Conservation (phyloP, 2,329 filamentous ascomycete species). For the Penicillium sp. region DNA sequence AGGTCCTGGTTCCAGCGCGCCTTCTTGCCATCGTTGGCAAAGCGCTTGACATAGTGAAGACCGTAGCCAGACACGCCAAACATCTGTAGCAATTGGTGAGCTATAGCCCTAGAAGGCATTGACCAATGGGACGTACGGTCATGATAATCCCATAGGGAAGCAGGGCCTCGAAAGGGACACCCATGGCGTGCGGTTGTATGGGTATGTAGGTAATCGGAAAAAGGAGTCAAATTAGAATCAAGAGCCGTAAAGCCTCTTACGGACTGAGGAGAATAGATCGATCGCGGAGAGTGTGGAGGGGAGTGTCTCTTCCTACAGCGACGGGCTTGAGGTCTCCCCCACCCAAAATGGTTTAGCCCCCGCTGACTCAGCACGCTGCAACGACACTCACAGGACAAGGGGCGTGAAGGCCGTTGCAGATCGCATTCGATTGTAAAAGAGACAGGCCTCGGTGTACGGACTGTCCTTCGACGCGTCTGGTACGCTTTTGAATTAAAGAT, state of each 20-base stretch:
- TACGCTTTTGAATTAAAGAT: slow-evolving; percentile 17
- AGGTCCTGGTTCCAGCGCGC: slow-evolving; percentile 59
- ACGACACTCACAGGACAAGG: slow-evolving; percentile 40
- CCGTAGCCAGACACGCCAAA: slow-evolving; percentile 61
- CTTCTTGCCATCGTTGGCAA: slow-evolving; percentile 64
- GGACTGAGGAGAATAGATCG: slow-evolving; percentile 6
- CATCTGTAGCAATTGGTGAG: slow-evolving; percentile 49
- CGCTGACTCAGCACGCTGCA: slow-evolving; percentile 39
- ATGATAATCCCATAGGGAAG: slow-evolving; percentile 65
- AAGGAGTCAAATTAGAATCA: background rate
- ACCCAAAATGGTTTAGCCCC: slow-evolving; percentile 35
- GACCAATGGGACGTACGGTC: slow-evolving; percentile 49
- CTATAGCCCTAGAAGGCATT: slow-evolving; percentile 17
- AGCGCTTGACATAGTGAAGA: slow-evolving; percentile 57
- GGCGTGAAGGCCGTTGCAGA: slow-evolving; percentile 30
- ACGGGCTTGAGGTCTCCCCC: slow-evolving; percentile 30
- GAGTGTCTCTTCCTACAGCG: slow-evolving; percentile 14
- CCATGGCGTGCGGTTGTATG: slow-evolving; percentile 47
- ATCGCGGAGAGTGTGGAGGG: slow-evolving; percentile 21
- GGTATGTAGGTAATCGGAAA: background rate
- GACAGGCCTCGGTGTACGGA: slow-evolving; percentile 14
- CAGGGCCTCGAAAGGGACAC: slow-evolving; percentile 66
- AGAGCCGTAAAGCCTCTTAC: slow-evolving; percentile 11
- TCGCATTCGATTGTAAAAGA: slow-evolving; percentile 34
- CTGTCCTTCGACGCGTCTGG: slow-evolving; percentile 30